Conservation (phyloP, 202 grass and related monocot species). For the Schoenoplectus tabernaemontani region DNA sequence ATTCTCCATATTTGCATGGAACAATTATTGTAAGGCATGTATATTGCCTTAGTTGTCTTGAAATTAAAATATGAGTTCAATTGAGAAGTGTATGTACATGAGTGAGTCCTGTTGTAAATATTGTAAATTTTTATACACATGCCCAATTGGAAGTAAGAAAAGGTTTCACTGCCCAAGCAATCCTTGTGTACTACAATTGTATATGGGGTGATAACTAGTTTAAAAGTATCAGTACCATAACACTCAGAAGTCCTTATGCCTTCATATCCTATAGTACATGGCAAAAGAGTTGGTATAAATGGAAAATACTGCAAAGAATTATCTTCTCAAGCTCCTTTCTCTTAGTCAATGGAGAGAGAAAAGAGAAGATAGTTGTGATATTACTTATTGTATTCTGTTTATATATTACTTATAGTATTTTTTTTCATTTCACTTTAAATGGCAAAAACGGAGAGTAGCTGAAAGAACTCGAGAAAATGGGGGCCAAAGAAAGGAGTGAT, state of each 20-base stretch:
- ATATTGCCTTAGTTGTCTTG: background rate
- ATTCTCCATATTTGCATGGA: too few relatives aligned
- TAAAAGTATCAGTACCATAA: background rate
- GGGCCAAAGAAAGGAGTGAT: constrained; percentile 92
- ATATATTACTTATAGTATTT: background rate
- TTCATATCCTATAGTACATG: background rate
- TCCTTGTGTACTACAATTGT: background rate
- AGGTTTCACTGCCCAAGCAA: background rate
- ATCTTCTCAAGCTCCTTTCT: background rate
- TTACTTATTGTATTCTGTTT: background rate
- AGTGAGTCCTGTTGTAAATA: background rate
- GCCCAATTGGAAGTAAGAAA: background rate
- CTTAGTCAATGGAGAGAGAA: background rate
- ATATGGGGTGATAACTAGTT: background rate
- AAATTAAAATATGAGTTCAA: background rate
- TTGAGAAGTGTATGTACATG: background rate
- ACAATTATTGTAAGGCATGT: background rate
- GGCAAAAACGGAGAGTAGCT: constrained; percentile 34
- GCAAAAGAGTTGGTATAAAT: background rate
- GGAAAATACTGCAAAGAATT: background rate
- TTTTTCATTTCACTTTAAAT: background rate
- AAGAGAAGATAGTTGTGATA: background rate
- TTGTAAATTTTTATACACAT: background rate
- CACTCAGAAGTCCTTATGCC: background rate
- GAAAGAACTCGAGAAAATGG: constrained; percentile 95